phyloP scores from a whole-genome alignment of 176 grass and related monocot genomes.

The Urochloa ruziziensis region DNA sequence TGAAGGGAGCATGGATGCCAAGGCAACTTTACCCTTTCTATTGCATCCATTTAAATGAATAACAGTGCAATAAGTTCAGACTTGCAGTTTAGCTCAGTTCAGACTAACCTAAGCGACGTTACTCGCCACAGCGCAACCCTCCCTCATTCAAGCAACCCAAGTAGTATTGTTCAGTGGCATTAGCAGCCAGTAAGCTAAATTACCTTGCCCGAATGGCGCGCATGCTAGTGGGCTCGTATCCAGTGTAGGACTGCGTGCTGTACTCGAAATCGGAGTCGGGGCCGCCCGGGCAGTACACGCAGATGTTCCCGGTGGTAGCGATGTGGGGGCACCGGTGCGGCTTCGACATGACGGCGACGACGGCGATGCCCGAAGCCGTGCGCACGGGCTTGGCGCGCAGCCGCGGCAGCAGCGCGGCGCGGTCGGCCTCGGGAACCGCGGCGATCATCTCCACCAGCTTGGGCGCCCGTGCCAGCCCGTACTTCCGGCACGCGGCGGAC shows the following conservation, averaged over 20 bases:
- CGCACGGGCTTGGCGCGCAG: conserved; percentile 96
- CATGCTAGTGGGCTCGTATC: conserved; percentile 98
- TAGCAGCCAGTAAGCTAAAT: conserved; percentile 15
- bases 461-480: conserved; percentile 81
- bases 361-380: conserved; percentile 90
- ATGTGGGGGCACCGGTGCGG: conserved; percentile 95
- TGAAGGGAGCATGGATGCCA: background rate
- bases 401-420: conserved; percentile 70
- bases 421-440: conserved; percentile 89
- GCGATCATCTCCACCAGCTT: conserved; percentile 98
- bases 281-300: conserved; percentile 91
- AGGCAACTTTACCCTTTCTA: background rate
- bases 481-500: conserved; percentile 83
- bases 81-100: background rate
- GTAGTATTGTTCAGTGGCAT: background rate
- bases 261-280: conserved; percentile 99
- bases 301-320: conserved; percentile 93
- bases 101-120: background rate
- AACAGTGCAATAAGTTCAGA: background rate
- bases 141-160: background rate
- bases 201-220: conserved; percentile 91
- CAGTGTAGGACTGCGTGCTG: conserved; percentile 96
- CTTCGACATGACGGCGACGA: conserved; percentile 99
- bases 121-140: background rate
- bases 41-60: background rate